A percentile compares a stretch with the other conserved stretches of the same genome.
Conservation (phyloP, 345 rosid genomes). For the Citropsis articulata region DNA sequence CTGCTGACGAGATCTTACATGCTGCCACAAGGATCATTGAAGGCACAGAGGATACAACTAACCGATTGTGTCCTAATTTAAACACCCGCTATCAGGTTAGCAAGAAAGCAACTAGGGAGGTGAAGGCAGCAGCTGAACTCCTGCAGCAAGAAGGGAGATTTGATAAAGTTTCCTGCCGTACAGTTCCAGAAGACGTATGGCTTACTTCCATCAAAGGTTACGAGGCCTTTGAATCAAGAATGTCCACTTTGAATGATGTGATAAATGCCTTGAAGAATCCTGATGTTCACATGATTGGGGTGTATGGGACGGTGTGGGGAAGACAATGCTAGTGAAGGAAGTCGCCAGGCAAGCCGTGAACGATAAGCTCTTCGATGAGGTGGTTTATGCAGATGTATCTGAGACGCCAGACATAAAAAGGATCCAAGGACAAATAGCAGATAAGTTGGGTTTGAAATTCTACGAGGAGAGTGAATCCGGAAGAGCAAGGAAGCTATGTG, state of each 20-base stretch:
- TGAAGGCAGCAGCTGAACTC: background rate
- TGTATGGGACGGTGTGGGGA: background rate
- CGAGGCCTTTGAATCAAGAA: background rate
- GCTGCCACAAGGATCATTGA: background rate
- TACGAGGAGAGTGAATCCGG: background rate
- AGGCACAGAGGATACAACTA: background rate
- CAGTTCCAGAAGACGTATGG: background rate
- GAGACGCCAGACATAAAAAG: conserved; percentile 8
- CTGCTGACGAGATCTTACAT: background rate
- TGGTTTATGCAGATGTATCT: background rate
- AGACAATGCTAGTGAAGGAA: background rate
- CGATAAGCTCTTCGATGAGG: background rate
- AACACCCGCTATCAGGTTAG: background rate
- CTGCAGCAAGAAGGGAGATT: background rate
- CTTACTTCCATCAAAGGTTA: background rate
- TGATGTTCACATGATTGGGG: background rate
- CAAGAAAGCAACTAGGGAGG: background rate
- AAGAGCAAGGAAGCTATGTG: background rate
- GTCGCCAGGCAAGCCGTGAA: background rate
- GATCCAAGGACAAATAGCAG: conserved; percentile 23
- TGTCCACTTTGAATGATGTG: background rate
- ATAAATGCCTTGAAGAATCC: background rate
- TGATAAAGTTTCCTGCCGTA: background rate
- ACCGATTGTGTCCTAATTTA: background rate
- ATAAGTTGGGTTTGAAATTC: conserved; percentile 10